These are phyloP conservation scores for Leavenworthia alabamica DNA, from an alignment of 345 rosid genomes.

Conservation along the genomic window DNA sequence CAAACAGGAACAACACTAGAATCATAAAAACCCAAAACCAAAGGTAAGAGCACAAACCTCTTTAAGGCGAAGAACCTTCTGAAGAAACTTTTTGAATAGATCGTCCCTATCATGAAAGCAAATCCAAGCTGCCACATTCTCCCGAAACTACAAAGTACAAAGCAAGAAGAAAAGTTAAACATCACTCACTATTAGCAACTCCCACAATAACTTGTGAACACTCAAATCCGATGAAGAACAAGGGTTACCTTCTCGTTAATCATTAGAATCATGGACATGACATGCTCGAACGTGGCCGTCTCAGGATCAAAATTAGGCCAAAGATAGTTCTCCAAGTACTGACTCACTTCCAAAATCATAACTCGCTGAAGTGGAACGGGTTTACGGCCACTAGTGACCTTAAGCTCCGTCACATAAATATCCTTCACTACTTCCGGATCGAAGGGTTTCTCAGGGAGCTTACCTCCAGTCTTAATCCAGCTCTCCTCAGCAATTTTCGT, in stretches of 20 bases:
- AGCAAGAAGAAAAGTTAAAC: neutral
- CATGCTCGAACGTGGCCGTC: slow-evolving; percentile 81
- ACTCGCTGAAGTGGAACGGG: slow-evolving; percentile 90
- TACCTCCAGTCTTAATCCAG: slow-evolving; percentile 53
- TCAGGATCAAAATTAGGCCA: slow-evolving; percentile 90
- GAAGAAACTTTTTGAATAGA: slow-evolving; percentile 64
- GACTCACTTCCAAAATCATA: slow-evolving; percentile 94
- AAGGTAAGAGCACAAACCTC: slow-evolving; percentile 52
- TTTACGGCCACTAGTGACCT: slow-evolving; percentile 63
- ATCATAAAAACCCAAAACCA: neutral
- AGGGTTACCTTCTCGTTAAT: slow-evolving; percentile 74
- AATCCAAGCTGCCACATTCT: slow-evolving; percentile 94
- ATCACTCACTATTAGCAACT: neutral
- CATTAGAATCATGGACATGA: slow-evolving; percentile 97
- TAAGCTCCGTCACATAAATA: slow-evolving; percentile 73
- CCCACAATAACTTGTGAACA: neutral
- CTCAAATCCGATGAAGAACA: neutral
- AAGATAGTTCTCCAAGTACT: slow-evolving; percentile 86
- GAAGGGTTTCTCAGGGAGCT: slow-evolving; percentile 44
- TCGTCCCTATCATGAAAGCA: slow-evolving; percentile 82
- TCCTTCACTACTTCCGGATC: slow-evolving; percentile 70
- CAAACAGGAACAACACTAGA: neutral
- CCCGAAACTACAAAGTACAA: slow-evolving; percentile 81
- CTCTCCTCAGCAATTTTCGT: slow-evolving; percentile 75
- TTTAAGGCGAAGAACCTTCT: slow-evolving; percentile 73